Evolutionary conservation across 2,329 filamentous ascomycete genomes (phyloP), one percentile per base, ranked within the genome.

Genomic region (Berkeleyomyces rouxiae): DNA sequence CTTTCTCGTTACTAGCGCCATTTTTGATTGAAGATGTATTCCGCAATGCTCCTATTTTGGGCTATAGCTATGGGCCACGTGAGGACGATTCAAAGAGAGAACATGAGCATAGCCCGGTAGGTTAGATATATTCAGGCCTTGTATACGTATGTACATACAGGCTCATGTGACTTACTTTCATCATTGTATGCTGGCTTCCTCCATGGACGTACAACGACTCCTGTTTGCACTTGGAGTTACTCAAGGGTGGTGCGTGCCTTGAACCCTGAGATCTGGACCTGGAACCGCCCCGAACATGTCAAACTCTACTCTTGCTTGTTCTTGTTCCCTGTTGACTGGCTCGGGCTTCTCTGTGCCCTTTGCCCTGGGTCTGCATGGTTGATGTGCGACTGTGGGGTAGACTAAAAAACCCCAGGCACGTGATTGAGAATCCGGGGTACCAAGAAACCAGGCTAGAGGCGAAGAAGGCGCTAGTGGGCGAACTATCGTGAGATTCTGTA

Each of bases 91-190:
- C 23, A 23, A 23, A 23, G 23, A 23, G 23, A 23, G 23, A 23
- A 23, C 23, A 23, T 23, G 23, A 23, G 23, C 23, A 23, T 23
- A 23, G 23, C 23, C 23, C 23, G 23, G 23, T 23, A 23, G 23
- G 23, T 23, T 23, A 23, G 23, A 1, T 23, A 23, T 23, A 23
- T 23, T 23, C 23, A 23, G 23, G 23, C 23, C 23, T 23, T 23
- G 23, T 23, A 23, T 39, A 42, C 23, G 16, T 51, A 42, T 3
- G 16, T 51, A 40, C 23, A 36, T 59, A 11, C 44, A 16, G 16
- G n/a, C 36, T 59, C 13, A 59, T 59, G 16, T 59, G 13, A 59
- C 23, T 59, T 59, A 43, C 42, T 59, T 37, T 59, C 42, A 40
- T 37, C 36, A 44, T 59, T 42, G 44, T 42, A 59, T 13, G 33